Evolutionary conservation across 192 early-diverging fungal genomes (phyloP), one percentile per base, ranked within the genome.

Genomic region (Mortierella hygrophila): DNA sequence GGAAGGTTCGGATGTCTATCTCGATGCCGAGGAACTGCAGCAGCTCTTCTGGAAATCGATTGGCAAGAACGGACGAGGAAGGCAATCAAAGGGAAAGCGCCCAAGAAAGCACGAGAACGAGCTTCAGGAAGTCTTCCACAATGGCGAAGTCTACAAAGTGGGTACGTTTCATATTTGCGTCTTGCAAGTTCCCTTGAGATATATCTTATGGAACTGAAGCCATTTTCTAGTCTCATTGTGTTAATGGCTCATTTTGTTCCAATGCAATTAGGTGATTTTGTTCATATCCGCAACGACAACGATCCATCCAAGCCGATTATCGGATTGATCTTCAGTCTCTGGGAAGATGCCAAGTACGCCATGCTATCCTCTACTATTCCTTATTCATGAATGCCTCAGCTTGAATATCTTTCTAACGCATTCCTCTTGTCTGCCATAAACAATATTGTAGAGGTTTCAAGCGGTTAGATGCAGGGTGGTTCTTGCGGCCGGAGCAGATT

Each of bases 1-100:
- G 82, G 95, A 97, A 72, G 96, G 94, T 13, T 97, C 97, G 29
- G 88, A 91, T 54, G 95, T 99, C 0, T 98, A 94, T 88, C 83
- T 93, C 26, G 97, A 99, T 82, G 97, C 98, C 1, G 87, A 92
- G 46, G 82, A 88, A 57, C 78, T 92, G 47, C 29, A 75, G 46
- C 69, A 57, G 41, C 77, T 78, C 4, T 78, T 78, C 52, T 78
- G 69, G 68, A 78, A 40, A 35, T 38, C 57, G 52, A 78, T 78
- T 55, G 77, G 77, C 29, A 78, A 78, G 42, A 60, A 78, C 16
- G 49, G 49, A 37, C 29, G 69, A 26, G 77, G 57, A 72, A 41
- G 71, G 37, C 68, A 70, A 8, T 21, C 52, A 44, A 71, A 70
- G 16, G 35, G 20, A 20, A 78, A 78, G 69, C 69, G 40, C 38